Base-by-base conservation (phyloP, 2,329 filamentous ascomycete genomes). In the Leptographium galeiforme region DNA sequence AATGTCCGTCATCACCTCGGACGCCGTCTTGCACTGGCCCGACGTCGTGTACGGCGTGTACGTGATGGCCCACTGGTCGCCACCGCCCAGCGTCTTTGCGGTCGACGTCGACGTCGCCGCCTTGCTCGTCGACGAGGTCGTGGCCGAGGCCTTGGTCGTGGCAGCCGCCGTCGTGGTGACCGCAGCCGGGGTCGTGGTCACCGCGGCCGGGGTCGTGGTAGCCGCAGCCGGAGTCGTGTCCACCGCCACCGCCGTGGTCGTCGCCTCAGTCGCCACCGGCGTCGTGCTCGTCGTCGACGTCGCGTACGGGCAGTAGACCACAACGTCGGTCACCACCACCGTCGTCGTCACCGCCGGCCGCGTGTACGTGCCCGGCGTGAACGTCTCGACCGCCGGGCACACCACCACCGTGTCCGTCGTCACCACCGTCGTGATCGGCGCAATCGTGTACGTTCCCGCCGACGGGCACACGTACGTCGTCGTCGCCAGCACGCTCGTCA, bases 371-470 rank as follows among this genome's bases (percentile, higher is more conserved):
- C 85, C 86, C 51, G 85, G 82, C 56, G 70, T 70, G 69, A 81
- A 81, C 62, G 72, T 78, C 59, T 79, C 79, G 52, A 84, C 77
- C 56, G 76, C 77, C 51, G 85, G 85, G 69, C 83, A 82, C 62
- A 81, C 77, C 54, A 84, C 70, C 59, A 75, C 72, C 50, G 74
- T 76, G 56, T 74, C 73, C 61, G 71, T 69, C 55, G 64, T 66
- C 54, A 73, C 68, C 59, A 81, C 74, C 38, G 72, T 74, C 60
- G 81, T 85, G 65, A 75, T 75, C 54, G 85, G 81, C 59, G 75
- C 81, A 61, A 89, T 82, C 65, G 82, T 88, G 76, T 88, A 89
- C 54, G 82, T 87, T 67, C 85, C 85, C 63, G 84, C 74, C 50
- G 73, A 73, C 14, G 58, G 58, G 56, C 57, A 59, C 47, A 58